Evolutionary conservation across 257 asterid genomes (phyloP).

Genomic region (Verbena officinalis): DNA sequence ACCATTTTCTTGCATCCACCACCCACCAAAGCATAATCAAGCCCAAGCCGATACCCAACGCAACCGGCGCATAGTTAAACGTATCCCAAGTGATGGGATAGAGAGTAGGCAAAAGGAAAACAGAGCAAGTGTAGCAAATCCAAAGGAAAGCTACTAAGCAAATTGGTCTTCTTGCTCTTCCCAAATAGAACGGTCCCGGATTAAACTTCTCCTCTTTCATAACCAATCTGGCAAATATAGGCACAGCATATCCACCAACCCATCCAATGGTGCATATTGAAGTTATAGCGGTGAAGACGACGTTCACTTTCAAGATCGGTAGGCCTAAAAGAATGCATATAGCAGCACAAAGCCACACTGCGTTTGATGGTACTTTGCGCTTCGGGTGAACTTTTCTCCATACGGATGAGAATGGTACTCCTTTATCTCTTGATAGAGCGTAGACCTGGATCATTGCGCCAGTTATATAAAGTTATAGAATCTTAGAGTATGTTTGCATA

Average conservation of each 20-base stretch:
- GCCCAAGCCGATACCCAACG: conserved; percentile 33
- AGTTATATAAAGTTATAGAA: too few species aligned
- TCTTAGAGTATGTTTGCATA: too few species aligned
- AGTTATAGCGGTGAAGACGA: conserved; percentile 48
- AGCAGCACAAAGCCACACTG: conserved; percentile 52
- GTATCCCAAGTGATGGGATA: conserved; percentile 48
- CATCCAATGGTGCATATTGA: conserved; percentile 58
- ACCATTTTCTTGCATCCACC: conserved; percentile 54
- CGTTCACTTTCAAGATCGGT: conserved; percentile 48
- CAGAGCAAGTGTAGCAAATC: conserved; percentile 52
- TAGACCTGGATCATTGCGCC: conserved; percentile 37
- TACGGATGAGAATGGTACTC: conserved; percentile 45
- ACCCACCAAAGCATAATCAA: conserved; percentile 48
- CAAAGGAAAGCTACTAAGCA: conserved; percentile 46
- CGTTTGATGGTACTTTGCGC: conserved; percentile 50
- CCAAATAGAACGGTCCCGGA: conserved; percentile 50
- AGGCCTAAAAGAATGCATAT: conserved; percentile 45
- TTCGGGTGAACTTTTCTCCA: conserved; percentile 46
- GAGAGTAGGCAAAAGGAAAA: conserved; percentile 45
- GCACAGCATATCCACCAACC: conserved; percentile 54
- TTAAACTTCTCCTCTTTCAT: conserved; percentile 40
- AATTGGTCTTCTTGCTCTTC: conserved; percentile 40
- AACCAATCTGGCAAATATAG: conserved; percentile 43
- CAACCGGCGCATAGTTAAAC: conserved; percentile 54
- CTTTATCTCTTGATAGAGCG: conserved; percentile 54